Conservation (phyloP, 768 basidiomycete species). For the Tricholoma terreum region DNA sequence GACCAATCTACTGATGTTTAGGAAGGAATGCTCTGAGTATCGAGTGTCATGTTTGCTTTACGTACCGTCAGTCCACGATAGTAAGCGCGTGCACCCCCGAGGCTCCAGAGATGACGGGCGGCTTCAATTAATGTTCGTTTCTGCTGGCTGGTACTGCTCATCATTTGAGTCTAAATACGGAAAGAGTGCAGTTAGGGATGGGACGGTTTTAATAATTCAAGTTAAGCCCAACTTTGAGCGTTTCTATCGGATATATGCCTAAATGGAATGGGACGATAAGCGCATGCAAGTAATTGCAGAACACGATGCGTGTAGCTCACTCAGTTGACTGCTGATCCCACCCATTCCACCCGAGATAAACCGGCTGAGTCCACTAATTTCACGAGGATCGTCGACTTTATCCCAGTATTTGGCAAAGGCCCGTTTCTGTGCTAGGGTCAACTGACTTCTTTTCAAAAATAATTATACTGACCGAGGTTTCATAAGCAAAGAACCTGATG, state of each 20-base stretch:
- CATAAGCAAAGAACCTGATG: constrained; percentile 96
- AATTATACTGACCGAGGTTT: constrained; percentile 70
- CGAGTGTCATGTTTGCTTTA: constrained; percentile 14
- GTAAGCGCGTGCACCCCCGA: constrained; percentile 80
- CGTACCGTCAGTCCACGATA: constrained; percentile 89
- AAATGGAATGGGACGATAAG: constrained; percentile 17
- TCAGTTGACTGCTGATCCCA: constrained; percentile 89
- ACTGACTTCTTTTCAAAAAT: neutral
- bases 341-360: constrained; percentile 96
- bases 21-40: constrained; percentile 5
- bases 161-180: constrained; percentile 86
- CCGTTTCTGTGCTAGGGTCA: constrained; percentile 64
- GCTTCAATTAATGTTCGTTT: constrained; percentile 60
- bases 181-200: constrained; percentile 1
- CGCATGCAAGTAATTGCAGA: constrained; percentile 6
- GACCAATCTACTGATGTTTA: constrained; percentile 64
- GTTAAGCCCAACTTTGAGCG: constrained; percentile 65
- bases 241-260: constrained; percentile 98
- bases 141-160: constrained; percentile 73
- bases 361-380: constrained; percentile 88
- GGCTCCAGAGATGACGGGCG: constrained; percentile 67
- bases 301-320: constrained; percentile 41
- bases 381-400: constrained; percentile 79
- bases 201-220: constrained; percentile 2
- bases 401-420: constrained; percentile 92